Base-by-base conservation (phyloP, 345 rosid genomes). In the Streptanthus diversifolius region DNA sequence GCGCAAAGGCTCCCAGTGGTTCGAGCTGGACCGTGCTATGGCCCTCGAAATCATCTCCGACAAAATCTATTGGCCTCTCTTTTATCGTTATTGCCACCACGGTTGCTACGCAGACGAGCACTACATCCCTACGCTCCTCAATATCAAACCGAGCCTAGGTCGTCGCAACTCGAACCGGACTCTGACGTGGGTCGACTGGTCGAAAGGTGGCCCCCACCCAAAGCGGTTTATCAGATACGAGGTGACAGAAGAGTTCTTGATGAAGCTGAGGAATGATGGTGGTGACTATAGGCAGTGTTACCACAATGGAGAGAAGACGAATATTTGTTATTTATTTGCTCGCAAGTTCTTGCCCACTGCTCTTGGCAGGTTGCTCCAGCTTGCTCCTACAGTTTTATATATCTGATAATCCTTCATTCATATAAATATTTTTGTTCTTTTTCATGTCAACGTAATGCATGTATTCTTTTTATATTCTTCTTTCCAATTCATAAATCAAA, bases 1-100 rank as follows among this genome's bases (percentile, higher is more conserved):
- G 98, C 69, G 97, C 15, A 93, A 93, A 76, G 98, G 98, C 2
- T 83, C 97, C 5, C 98, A 93, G 12, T 93, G 98, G 97, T 87
- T 93, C 54, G 90, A 85, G 63, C 37, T 87, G 54, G 85, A 86
- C 71, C 86, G 97, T 27, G 69, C 66, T 30, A 78, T 87, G 1
- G 98, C 96, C 30, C 3, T 81, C 0, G 85, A 86, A 40, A 71
- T 89, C 1, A 87, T 93, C 29, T 86, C 93, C 0, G 98, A 93
- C 39, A 68, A 27, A 21, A 76, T 11, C 15, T 90, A 89, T 33
- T 89, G 87, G 63, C 85, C 85, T 13, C 33, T 82, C 14, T 90
- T 93, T 76, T 77, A 83, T 9, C 74, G 84, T 44, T 17, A 78
- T 44, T 93, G 98, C 77, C 75, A 56, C 7, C 80, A 83, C 2